These are phyloP conservation scores for Tetracentron sinense DNA, from an alignment of 164 flowering plant genomes.

Conservation along the genomic window DNA sequence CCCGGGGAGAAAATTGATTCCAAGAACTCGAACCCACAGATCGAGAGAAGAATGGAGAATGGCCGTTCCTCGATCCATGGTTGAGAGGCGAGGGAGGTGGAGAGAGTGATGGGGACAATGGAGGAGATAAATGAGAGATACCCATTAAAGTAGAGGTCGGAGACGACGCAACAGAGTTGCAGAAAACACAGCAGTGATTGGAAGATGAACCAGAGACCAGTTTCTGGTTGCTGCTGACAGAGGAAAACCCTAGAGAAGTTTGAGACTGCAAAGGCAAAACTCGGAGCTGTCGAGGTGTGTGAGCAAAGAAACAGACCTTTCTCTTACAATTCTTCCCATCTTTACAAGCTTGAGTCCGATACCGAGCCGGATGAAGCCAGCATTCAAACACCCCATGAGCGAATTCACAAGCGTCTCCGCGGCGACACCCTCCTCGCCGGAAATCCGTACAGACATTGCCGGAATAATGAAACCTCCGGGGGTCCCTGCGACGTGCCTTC, in stretches of 20 bases:
- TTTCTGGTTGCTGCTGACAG: neutral
- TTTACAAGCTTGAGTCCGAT: constrained; percentile 82
- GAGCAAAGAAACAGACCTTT: constrained; percentile 89
- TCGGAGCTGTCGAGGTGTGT: constrained; percentile 67
- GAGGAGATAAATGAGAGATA: constrained; percentile 40
- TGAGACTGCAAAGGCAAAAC: constrained; percentile 21
- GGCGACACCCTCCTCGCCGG: constrained; percentile 53
- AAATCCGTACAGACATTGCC: constrained; percentile 69
- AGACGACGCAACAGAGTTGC: constrained; percentile 29
- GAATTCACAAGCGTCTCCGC: constrained; percentile 75
- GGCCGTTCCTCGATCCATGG: neutral
- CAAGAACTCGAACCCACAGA: neutral
- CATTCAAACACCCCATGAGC: constrained; percentile 92
- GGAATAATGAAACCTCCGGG: constrained; percentile 57
- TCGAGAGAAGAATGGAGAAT: constrained; percentile 20
- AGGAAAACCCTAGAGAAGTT: neutral
- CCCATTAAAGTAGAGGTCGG: constrained; percentile 59
- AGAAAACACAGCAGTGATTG: constrained; percentile 31
- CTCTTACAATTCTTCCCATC: constrained; percentile 71
- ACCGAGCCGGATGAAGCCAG: constrained; percentile 87
- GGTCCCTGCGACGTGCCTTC: constrained; percentile 84
- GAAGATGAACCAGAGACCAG: neutral
- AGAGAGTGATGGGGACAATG: constrained; percentile 32
- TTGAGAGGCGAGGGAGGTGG: constrained; percentile 37
- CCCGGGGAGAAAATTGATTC: neutral